Conservation (phyloP, 768 basidiomycete species). For the Auricularia sp. region DNA sequence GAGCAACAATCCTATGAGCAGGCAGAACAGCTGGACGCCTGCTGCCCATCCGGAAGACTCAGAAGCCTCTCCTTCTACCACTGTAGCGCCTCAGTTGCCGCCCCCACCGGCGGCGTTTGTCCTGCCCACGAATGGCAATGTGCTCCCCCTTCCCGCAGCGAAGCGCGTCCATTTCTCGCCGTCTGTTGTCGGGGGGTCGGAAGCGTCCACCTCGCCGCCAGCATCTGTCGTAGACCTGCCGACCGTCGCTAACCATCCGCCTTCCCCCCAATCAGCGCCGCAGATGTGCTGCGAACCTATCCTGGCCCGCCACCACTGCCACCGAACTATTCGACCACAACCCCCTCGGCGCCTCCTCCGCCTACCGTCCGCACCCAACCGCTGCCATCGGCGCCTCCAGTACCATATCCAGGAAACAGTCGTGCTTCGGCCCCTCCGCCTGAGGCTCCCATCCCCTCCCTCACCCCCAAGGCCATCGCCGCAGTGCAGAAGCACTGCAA, state of each 20-base stretch:
- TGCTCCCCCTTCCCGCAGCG: slow-evolving; percentile 3
- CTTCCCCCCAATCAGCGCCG: no score
- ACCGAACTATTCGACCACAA: slow-evolving; percentile 3
- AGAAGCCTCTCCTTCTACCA: background rate
- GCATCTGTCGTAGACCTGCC: background rate
- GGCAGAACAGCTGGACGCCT: slow-evolving; percentile 10
- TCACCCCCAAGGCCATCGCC: slow-evolving; percentile 56
- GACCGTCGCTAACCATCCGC: background rate
- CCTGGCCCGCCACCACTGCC: slow-evolving; percentile 1
- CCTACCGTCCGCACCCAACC: slow-evolving; percentile 12
- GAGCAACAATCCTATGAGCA: slow-evolving; percentile 3
- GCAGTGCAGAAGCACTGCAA: slow-evolving; percentile 85
- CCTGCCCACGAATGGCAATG: background rate
- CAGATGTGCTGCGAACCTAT: background rate
- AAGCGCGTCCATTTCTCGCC: slow-evolving; percentile 45
- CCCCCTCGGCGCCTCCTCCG: slow-evolving; percentile 13
- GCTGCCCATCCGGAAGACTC: background rate
- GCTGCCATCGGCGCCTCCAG: slow-evolving; percentile 14
- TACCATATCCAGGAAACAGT: slow-evolving; percentile 7
- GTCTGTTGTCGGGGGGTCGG: slow-evolving; percentile 27
- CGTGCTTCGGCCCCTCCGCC: slow-evolving; percentile 3
- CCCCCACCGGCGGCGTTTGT: background rate
- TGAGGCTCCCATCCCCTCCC: slow-evolving; percentile 21
- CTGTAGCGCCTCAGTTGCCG: background rate
- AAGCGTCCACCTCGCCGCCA: slow-evolving; percentile 10